These are phyloP conservation scores for Neostapfia colusana DNA, from an alignment of 176 grass and related monocot genomes.

Conservation along the genomic window DNA sequence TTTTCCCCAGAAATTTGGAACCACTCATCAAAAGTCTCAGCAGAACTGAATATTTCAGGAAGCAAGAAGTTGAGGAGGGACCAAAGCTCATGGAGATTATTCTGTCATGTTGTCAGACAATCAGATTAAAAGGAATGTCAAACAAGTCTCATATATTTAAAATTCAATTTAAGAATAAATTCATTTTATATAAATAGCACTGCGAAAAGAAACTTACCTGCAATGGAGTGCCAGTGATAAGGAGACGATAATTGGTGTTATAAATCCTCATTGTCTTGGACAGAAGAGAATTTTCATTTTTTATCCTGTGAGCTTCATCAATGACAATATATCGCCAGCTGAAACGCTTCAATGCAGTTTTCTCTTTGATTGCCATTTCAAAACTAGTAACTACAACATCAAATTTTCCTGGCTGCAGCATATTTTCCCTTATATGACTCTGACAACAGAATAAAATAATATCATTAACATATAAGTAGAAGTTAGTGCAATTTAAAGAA, in stretches of 20 bases:
- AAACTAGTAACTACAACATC: slow-evolving; percentile 91
- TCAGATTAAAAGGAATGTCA: slow-evolving; percentile 19
- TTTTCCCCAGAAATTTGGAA: slow-evolving; percentile 98
- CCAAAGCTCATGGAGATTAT: slow-evolving; percentile 99
- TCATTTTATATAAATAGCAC: not conserved
- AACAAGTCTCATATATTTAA: not conserved
- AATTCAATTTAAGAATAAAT: not conserved
- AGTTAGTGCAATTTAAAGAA: slow-evolving; percentile 2
- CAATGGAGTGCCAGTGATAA: slow-evolving; percentile 93
- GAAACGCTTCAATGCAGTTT: slow-evolving; percentile 68
- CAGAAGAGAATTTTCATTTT: slow-evolving; percentile 97
- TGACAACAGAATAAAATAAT: slow-evolving; percentile 33
- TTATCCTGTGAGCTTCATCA: slow-evolving; percentile 88
- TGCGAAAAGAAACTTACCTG: slow-evolving; percentile 56
- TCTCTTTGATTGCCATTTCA: slow-evolving; percentile 98
- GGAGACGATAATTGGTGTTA: slow-evolving; percentile 95
- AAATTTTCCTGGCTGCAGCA: slow-evolving; percentile 86
- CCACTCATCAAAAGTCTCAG: slow-evolving; percentile 98
- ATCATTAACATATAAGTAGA: slow-evolving; percentile 24
- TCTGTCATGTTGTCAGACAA: slow-evolving; percentile 51
- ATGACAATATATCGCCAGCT: slow-evolving; percentile 95
- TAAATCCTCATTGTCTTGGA: slow-evolving; percentile 98
- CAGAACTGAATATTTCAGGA: slow-evolving; percentile 97
- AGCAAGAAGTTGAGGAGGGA: slow-evolving; percentile 98
- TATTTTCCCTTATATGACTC: slow-evolving; percentile 83